Evolutionary conservation across 1,284 basidiomycete species (phyloP), one percentile per base, ranked within the genome.

Genomic region (Boletus calvinii): DNA sequence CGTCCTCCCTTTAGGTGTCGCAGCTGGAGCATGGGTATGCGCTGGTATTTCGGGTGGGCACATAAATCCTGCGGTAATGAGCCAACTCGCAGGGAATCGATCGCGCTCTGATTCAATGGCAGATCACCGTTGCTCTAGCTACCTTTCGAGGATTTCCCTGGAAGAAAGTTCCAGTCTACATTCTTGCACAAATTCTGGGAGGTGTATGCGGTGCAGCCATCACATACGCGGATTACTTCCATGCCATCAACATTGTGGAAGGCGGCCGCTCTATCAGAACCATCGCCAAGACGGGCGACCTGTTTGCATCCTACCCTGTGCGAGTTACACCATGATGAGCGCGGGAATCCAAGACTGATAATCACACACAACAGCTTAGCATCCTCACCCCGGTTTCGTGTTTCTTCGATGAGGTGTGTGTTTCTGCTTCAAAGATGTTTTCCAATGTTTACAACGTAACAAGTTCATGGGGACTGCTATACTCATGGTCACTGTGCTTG

Each of bases 171-270:
- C 84, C 87, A 0, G 73, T 71, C 59, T 92, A 85, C 65, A 78
- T 90, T 44, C 62, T 81, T 34, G 78, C 85, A 1, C 90, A 92
- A 68, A 54, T 85, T 15, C 62, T 90, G 29, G 89, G 90, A 24
- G 87, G 75, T 4, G 65, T 88, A 13, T 72, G 79, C 35, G 88
- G 84, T 4, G 80, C 82, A 11, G 77, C 79, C 1, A 62, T 88
- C n/a, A 72, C 86, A 13, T 92, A 91, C 61, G 84, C 76, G 4
- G 85, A 87, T 66, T 92, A 90, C 62, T 78, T 81, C 59, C 81
- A 85, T 63, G 82, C 85, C 34, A 86, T 92, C 60, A 75, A 83
- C 60, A 64, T 83, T 30, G 77, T 79, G 57, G 87, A 91, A 67
- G 84, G 84, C 22, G 82, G 81, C 2, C 59, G 63, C 0, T 72